Conservation (phyloP, 768 basidiomycete species). For the Piloderma croceum region DNA sequence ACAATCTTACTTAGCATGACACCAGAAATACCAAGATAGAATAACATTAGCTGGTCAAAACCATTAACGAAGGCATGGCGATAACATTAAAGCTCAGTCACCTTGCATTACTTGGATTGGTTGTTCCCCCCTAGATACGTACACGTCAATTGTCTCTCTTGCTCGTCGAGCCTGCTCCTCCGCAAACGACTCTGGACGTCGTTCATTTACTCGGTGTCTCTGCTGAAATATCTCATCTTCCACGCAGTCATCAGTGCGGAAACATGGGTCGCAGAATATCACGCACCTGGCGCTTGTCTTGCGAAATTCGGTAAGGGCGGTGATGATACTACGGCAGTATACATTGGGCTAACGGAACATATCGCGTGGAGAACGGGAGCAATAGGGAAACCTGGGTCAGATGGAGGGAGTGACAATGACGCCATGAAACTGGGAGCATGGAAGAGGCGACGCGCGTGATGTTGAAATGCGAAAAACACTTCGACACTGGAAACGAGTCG, state of each 20-base stretch:
- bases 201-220: constrained; percentile 38
- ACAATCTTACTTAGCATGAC: constrained; percentile 47
- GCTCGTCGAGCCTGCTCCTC: constrained; percentile 58
- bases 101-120: constrained; percentile 61
- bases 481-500: constrained; percentile 46
- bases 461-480: constrained; percentile 74
- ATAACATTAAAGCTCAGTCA: constrained; percentile 17
- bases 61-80: too few species aligned
- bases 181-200: constrained; percentile 54
- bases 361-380: constrained; percentile 77
- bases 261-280: not conserved
- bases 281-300: constrained; percentile 41
- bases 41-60: constrained; percentile 63
- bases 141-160: constrained; percentile 42
- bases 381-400: constrained; percentile 69
- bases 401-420: constrained; percentile 57
- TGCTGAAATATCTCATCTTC: constrained; percentile 53
- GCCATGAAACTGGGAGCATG: constrained; percentile 62
- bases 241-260: not conserved
- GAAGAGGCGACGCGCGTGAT: constrained; percentile 65
- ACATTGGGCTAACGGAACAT: constrained; percentile 72
- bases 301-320: constrained; percentile 45
- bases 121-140: constrained; percentile 48
- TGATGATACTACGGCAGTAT: constrained; percentile 64
- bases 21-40: constrained; percentile 70